Conservation (phyloP, 2,329 filamentous ascomycete species). For the Penicillium sp. region DNA sequence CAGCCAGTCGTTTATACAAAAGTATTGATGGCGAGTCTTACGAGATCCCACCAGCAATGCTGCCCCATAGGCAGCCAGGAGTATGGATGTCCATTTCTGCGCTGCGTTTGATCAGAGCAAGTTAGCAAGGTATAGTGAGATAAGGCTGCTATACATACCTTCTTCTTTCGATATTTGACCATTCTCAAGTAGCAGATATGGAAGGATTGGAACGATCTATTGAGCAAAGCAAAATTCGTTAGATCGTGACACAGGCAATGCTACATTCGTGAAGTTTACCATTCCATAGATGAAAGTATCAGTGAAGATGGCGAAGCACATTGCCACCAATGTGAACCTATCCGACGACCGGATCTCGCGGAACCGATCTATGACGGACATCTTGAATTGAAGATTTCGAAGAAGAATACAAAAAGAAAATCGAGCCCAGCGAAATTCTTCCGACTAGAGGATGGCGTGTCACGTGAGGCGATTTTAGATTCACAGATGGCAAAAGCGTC, state of each 20-base stretch:
- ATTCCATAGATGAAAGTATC: slow-evolving; percentile 6
- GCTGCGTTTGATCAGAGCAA: neutral
- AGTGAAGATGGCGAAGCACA: slow-evolving; percentile 3
- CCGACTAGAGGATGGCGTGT: neutral
- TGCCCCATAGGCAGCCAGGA: slow-evolving; percentile 8
- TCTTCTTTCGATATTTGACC: neutral
- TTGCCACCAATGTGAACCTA: neutral
- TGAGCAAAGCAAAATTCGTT: neutral
- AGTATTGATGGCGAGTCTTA: neutral
- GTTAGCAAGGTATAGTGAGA: neutral
- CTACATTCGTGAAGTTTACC: neutral
- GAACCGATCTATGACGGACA: neutral
- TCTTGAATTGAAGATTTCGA: neutral
- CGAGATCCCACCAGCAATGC: slow-evolving; percentile 7
- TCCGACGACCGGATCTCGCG: neutral
- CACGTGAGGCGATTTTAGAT: neutral
- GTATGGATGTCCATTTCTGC: slow-evolving; percentile 11
- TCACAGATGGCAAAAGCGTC: neutral
- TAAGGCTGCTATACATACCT: neutral
- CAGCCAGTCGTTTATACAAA: neutral
- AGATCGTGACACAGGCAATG: neutral
- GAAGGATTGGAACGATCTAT: slow-evolving; percentile 3
- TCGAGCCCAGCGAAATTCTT: neutral
- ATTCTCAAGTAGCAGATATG: neutral
- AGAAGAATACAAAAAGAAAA: neutral